Conservation (phyloP, 2,329 filamentous ascomycete species). For the Colletotrichum sp. region DNA sequence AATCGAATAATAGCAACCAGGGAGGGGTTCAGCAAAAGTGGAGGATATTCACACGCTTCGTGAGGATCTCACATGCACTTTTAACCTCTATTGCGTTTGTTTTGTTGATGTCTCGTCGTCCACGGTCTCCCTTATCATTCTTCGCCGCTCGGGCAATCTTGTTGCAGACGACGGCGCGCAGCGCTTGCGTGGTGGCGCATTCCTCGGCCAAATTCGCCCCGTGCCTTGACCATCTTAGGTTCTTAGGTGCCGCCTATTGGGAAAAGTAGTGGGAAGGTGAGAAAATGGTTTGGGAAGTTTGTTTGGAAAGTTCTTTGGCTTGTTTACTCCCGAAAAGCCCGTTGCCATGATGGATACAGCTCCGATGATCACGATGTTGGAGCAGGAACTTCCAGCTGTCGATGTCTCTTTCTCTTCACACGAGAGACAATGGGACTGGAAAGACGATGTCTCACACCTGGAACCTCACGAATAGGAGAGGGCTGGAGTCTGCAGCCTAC, state of each 20-base stretch:
- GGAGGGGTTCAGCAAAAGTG: background rate
- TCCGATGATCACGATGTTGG: background rate
- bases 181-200: slow-evolving; percentile 20
- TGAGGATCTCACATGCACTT: slow-evolving; percentile 17
- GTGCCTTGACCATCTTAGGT: slow-evolving; percentile 17
- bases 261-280: background rate
- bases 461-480: background rate
- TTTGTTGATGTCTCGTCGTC: slow-evolving; percentile 20
- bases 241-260: background rate
- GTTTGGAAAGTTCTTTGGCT: background rate
- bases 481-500: background rate
- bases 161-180: slow-evolving; percentile 19
- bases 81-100: slow-evolving; percentile 14
- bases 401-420: background rate
- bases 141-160: slow-evolving; percentile 22
- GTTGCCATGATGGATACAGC: background rate
- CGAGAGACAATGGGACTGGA: background rate
- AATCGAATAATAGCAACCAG: background rate
- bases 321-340: background rate
- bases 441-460: background rate
- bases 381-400: background rate
- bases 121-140: slow-evolving; percentile 20
- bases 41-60: background rate
- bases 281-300: slow-evolving; percentile 3
- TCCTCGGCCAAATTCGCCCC: slow-evolving; percentile 16